phyloP scores from a whole-genome alignment of 345 rosid species.

The Salix dunnii region DNA sequence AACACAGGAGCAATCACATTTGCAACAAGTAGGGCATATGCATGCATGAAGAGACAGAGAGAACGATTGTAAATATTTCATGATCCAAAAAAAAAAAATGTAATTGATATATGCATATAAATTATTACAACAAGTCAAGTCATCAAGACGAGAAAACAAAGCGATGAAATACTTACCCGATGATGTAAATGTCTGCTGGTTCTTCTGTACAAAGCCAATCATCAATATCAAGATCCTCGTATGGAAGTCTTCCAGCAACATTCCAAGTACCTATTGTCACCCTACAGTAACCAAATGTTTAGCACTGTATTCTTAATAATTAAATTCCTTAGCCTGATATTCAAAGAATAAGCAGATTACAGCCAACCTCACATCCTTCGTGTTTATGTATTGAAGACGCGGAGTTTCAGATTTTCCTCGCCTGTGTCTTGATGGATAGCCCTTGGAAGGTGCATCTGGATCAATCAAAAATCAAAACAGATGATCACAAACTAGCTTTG shows the following conservation, averaged over 20 bases:
- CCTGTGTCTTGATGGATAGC: constrained; percentile 57
- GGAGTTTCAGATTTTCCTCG: constrained; percentile 95
- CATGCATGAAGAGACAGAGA: background rate
- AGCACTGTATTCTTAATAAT: background rate
- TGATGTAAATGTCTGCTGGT: constrained; percentile 78
- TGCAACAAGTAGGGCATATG: background rate
- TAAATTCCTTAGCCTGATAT: background rate
- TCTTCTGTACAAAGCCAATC: constrained; percentile 85
- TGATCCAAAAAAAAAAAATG: background rate
- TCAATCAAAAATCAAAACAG: constrained; percentile 12
- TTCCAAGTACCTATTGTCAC: constrained; percentile 90
- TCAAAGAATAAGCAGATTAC: constrained; percentile 1
- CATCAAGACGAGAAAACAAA: background rate
- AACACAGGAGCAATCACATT: background rate
- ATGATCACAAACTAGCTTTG: background rate
- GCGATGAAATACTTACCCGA: constrained; percentile 52
- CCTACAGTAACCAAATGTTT: constrained; percentile 36
- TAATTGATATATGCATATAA: background rate
- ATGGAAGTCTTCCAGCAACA: constrained; percentile 85
- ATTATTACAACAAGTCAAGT: background rate
- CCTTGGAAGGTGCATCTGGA: constrained; percentile 47
- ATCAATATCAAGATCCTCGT: constrained; percentile 68
- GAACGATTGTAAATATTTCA: background rate
- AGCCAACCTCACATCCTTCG: constrained; percentile 83
- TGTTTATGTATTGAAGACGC: constrained; percentile 84